Conservation (phyloP, 441 rosid species). For the Adansonia gregorii region DNA sequence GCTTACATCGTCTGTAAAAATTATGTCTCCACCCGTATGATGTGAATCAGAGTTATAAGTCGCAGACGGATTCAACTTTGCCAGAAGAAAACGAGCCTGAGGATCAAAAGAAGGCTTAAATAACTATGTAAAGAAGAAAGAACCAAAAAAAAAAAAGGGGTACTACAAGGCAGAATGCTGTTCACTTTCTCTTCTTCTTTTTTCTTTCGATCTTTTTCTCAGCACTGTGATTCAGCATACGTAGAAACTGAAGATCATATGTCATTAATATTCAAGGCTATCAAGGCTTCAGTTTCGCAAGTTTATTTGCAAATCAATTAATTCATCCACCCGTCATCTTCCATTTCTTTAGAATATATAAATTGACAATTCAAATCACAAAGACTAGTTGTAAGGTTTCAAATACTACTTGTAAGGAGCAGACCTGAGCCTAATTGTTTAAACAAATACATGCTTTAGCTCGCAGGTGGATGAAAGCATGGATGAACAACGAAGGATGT, state of each 20-base stretch:
- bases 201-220: not conserved
- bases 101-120: conserved; percentile 8
- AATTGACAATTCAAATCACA: conserved; percentile 8
- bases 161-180: not conserved
- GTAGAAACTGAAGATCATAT: conserved; percentile 11
- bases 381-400: not conserved
- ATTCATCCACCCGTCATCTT: not conserved
- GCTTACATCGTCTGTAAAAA: conserved; percentile 88
- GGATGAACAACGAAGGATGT: not conserved
- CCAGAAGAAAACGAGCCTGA: conserved; percentile 94
- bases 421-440: not conserved
- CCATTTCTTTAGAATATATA: conserved; percentile 16
- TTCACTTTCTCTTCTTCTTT: not conserved
- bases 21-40: conserved; percentile 55
- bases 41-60: conserved; percentile 54
- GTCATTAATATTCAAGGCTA: conserved; percentile 1
- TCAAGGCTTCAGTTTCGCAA: conserved; percentile 4
- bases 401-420: not conserved
- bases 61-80: conserved; percentile 88
- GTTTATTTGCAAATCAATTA: not conserved
- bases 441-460: not conserved
- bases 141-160: not conserved
- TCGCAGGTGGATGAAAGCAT: conserved; percentile 8
- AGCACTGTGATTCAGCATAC: conserved; percentile 7
- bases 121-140: not conserved